These are phyloP conservation scores for Ensete ventricosum DNA, from an alignment of 176 grass and related monocot genomes.

Conservation along the genomic window DNA sequence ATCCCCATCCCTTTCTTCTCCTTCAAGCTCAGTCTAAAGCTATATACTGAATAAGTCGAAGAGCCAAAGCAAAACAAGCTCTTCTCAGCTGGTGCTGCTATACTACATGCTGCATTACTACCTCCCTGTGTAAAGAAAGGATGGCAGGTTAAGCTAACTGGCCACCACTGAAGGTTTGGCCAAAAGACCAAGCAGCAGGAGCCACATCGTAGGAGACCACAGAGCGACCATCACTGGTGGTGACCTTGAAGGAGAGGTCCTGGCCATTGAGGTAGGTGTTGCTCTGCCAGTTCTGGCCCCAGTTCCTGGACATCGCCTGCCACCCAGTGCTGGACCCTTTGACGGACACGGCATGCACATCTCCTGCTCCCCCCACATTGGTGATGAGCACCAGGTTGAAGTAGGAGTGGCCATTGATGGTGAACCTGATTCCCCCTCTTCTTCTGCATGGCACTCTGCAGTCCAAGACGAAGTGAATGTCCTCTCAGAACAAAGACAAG, in stretches of 20 bases:
- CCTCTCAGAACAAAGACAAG: neutral
- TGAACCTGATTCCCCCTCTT: conserved; percentile 21
- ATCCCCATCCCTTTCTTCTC: neutral
- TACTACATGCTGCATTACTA: neutral
- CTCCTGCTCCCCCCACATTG: conserved; percentile 21
- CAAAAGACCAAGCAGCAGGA: conserved; percentile 16
- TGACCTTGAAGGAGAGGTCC: conserved; percentile 19
- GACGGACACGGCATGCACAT: conserved; percentile 20
- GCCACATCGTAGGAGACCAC: conserved; percentile 18
- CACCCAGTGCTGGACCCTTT: conserved; percentile 11
- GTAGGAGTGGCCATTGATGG: conserved; percentile 26
- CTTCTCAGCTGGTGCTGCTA: neutral
- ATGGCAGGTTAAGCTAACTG: neutral
- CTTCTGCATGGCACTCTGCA: conserved; percentile 23
- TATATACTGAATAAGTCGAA: neutral
- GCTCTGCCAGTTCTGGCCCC: conserved; percentile 30
- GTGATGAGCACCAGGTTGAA: conserved; percentile 25
- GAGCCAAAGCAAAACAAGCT: neutral
- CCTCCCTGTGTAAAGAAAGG: neutral
- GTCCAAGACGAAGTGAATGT: neutral
- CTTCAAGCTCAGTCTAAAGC: neutral
- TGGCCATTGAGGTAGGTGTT: conserved; percentile 10
- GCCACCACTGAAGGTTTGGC: conserved; percentile 18
- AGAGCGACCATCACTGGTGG: conserved; percentile 11
- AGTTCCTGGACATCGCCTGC: conserved; percentile 26